Evolutionary conservation across 202 grass and related monocot species (phyloP).

Genomic region (Carex sylvatica): DNA sequence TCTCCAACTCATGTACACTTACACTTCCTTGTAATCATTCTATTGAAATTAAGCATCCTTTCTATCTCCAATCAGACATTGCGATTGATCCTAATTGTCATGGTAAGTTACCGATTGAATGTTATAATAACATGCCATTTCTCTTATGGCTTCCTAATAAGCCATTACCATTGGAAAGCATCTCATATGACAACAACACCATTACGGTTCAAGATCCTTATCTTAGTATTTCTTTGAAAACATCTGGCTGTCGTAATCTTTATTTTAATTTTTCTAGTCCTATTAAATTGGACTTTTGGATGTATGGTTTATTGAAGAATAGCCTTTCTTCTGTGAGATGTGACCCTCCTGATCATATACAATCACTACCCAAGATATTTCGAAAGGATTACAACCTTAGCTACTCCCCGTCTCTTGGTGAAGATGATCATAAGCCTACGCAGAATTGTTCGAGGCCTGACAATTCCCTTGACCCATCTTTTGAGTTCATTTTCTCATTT

Average conservation of each 20-base stretch:
- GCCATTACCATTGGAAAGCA: not conserved
- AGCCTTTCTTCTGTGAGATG: slow-evolving; percentile 13
- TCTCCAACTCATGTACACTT: no score
- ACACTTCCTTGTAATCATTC: not conserved
- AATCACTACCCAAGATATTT: not conserved
- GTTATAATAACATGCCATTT: not conserved
- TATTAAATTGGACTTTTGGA: not conserved
- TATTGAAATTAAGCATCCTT: slow-evolving; percentile 3
- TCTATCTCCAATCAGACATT: not conserved
- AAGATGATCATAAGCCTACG: no score
- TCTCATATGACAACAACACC: not conserved
- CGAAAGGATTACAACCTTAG: no score
- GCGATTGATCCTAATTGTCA: not conserved
- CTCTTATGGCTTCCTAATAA: not conserved
- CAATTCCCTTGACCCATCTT: no score
- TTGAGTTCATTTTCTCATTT: no score
- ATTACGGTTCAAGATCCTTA: slow-evolving; percentile 1
- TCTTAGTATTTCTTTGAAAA: not conserved
- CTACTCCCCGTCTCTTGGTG: no score
- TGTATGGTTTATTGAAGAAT: not conserved
- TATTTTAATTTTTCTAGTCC: not conserved
- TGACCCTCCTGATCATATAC: not conserved
- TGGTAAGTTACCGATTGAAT: not conserved
- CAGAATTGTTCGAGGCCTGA: no score
- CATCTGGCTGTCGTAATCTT: slow-evolving; percentile 1